These are phyloP conservation scores for Ciborinia camelliae DNA, from an alignment of 2,329 filamentous ascomycete genomes.

Conservation along the genomic window DNA sequence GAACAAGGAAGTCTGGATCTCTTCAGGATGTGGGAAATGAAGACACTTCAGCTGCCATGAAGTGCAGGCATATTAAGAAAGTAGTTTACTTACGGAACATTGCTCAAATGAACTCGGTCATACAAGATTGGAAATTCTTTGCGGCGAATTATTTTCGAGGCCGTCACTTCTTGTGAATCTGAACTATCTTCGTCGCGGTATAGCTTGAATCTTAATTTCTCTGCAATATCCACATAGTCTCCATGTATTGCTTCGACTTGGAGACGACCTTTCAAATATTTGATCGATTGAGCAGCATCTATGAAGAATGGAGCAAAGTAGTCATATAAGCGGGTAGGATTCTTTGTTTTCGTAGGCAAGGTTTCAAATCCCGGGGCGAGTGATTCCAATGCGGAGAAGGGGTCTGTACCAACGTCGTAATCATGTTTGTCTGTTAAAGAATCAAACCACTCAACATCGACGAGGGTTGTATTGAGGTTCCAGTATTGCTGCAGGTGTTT, in stretches of 20 bases:
- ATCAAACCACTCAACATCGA: slow-evolving; percentile 9
- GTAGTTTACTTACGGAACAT: slow-evolving; percentile 23
- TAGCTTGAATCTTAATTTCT: slow-evolving; percentile 22
- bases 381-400: slow-evolving; percentile 10
- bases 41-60: neutral
- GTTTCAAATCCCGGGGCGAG: neutral
- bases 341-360: neutral
- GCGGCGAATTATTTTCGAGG: neutral
- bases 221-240: slow-evolving; percentile 25
- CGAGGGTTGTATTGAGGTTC: neutral
- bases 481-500: neutral
- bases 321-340: slow-evolving; percentile 22
- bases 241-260: slow-evolving; percentile 22
- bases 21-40: neutral
- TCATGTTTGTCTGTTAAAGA: neutral
- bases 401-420: slow-evolving; percentile 19
- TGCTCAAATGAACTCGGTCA: slow-evolving; percentile 25
- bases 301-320: slow-evolving; percentile 23
- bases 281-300: slow-evolving; percentile 20
- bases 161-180: neutral
- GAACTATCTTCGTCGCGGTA: neutral
- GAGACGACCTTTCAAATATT: slow-evolving; percentile 19
- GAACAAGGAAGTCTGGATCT: neutral
- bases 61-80: neutral
- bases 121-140: slow-evolving; percentile 21